Percentiles rank a stretch among this genome's conserved stretches.
phyloP scores from a whole-genome alignment of 495 filamentous ascomycete species.

The Tuber magnatum region DNA sequence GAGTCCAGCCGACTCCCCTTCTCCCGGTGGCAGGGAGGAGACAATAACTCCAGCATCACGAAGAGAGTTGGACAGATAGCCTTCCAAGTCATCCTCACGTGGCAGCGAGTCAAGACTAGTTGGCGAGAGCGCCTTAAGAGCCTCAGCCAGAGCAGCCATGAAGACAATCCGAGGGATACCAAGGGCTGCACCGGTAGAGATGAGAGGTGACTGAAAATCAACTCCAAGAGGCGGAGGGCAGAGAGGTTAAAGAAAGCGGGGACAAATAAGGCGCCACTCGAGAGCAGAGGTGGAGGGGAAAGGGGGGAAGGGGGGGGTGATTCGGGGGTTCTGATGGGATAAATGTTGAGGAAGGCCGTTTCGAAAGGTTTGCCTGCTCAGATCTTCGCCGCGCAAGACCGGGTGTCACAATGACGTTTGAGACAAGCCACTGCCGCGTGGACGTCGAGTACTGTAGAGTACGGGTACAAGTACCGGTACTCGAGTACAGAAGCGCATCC shows the following conservation, averaged over 20 bases:
- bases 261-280: not conserved
- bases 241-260: not conserved
- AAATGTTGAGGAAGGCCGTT: not conserved
- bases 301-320: not conserved
- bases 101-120: slow-evolving; percentile 51
- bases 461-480: too few relatives aligned
- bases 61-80: slow-evolving; percentile 53
- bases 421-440: not conserved
- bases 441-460: not conserved
- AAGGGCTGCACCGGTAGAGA: not conserved
- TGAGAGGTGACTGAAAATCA: not conserved
- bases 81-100: slow-evolving; percentile 48
- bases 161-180: not conserved
- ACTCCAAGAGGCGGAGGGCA: not conserved
- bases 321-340: not conserved
- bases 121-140: slow-evolving; percentile 67
- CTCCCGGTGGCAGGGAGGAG: slow-evolving; percentile 56
- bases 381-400: not conserved
- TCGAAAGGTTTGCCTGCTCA: not conserved
- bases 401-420: not conserved
- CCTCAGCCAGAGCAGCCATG: slow-evolving; percentile 63
- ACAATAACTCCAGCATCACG: slow-evolving; percentile 59
- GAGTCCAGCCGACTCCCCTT: slow-evolving; percentile 37
- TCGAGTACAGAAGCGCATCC: too few relatives aligned
- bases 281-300: not conserved